phyloP scores from a whole-genome alignment of 2,329 filamentous ascomycete genomes.

The Ophiognomonia clavigignenti-juglandacearum region DNA sequence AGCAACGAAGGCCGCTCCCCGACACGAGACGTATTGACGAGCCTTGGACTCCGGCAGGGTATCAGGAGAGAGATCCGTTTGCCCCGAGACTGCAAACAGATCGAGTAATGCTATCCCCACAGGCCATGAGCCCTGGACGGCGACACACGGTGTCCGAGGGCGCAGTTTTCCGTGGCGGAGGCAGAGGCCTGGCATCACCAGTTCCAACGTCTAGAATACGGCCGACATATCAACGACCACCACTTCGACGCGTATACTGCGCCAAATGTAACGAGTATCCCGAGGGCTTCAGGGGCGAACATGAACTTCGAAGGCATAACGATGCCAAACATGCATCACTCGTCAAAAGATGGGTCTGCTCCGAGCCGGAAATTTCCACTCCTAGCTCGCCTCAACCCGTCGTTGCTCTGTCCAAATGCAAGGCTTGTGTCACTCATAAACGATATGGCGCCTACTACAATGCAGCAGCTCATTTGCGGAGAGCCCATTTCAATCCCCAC shows the following conservation, averaged over 20 bases:
- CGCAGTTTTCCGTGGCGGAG: constrained; percentile 34
- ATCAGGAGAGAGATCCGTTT: constrained; percentile 25
- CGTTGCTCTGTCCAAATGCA: constrained; percentile 50
- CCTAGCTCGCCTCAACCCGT: constrained; percentile 39
- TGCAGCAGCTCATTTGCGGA: constrained; percentile 52
- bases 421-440: constrained; percentile 52
- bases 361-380: constrained; percentile 38
- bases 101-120: constrained; percentile 26
- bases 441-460: constrained; percentile 57
- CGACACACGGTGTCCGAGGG: constrained; percentile 44
- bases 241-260: constrained; percentile 71
- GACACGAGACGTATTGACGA: constrained; percentile 34
- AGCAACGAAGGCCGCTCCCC: constrained; percentile 31
- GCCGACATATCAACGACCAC: constrained; percentile 46
- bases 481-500: constrained; percentile 53
- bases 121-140: constrained; percentile 23
- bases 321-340: constrained; percentile 53
- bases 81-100: constrained; percentile 23
- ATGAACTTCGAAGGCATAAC: constrained; percentile 70
- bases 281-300: constrained; percentile 84
- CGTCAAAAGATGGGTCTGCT: constrained; percentile 53
- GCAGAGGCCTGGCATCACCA: constrained; percentile 38
- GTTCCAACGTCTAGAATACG: constrained; percentile 33
- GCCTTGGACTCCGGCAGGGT: constrained; percentile 28
- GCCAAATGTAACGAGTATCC: constrained; percentile 74